A percentile compares a stretch with the other conserved stretches of the same genome.
These are phyloP conservation scores for Didymella keratinophila DNA, from an alignment of 2,329 filamentous ascomycete genomes.

Conservation along the genomic window DNA sequence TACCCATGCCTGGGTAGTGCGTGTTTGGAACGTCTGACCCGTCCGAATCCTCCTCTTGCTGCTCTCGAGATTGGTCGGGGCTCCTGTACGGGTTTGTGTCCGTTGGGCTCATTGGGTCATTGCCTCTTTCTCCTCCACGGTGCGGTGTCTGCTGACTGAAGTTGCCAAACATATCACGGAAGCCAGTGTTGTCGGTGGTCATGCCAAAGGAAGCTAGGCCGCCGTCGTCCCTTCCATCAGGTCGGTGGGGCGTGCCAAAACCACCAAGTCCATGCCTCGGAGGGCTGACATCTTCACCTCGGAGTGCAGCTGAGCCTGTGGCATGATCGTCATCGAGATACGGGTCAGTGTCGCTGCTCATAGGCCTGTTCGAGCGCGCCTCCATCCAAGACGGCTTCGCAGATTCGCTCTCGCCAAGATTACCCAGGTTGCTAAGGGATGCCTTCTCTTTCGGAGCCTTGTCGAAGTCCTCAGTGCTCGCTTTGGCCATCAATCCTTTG, in stretches of 20 bases:
- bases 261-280: slow-evolving; percentile 57
- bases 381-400: slow-evolving; percentile 60
- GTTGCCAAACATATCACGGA: slow-evolving; percentile 66
- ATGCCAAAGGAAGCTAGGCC: slow-evolving; percentile 69
- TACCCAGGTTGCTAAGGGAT: slow-evolving; percentile 61
- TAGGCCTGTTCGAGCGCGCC: slow-evolving; percentile 57
- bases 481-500: slow-evolving; percentile 83
- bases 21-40: slow-evolving; percentile 62
- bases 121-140: slow-evolving; percentile 53
- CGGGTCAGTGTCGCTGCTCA: slow-evolving; percentile 74
- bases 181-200: slow-evolving; percentile 64
- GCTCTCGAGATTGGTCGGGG: slow-evolving; percentile 76
- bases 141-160: slow-evolving; percentile 64
- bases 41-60: slow-evolving; percentile 67
- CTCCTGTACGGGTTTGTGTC: slow-evolving; percentile 97
- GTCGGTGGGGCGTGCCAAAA: slow-evolving; percentile 54
- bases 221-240: slow-evolving; percentile 63
- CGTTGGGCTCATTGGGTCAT: slow-evolving; percentile 85
- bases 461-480: slow-evolving; percentile 71
- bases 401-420: slow-evolving; percentile 61
- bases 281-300: slow-evolving; percentile 74
- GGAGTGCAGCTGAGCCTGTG: slow-evolving; percentile 75
- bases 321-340: slow-evolving; percentile 72
- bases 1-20: slow-evolving; percentile 61
- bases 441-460: slow-evolving; percentile 62